Percentiles rank a stretch among this genome's conserved stretches.
These are phyloP conservation scores for Oryza glaberrima DNA, from an alignment of 176 grass and related monocot species.

Conservation along the genomic window DNA sequence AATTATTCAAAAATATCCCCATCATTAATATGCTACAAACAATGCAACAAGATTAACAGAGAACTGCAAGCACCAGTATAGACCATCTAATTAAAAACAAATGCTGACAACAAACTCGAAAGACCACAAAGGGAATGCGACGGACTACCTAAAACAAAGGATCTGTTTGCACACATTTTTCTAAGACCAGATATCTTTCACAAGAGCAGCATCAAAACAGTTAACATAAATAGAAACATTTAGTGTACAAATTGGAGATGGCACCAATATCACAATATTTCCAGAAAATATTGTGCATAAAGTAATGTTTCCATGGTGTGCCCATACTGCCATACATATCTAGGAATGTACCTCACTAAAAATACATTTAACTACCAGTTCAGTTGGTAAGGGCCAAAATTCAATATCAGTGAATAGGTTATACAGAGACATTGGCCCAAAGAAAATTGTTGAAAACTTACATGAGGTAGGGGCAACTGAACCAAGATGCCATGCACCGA, in stretches of 20 bases:
- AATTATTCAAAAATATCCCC: not conserved
- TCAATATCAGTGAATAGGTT: not conserved
- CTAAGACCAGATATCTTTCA: not conserved
- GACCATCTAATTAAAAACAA: not conserved
- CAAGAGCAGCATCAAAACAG: not conserved
- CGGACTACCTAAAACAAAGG: not conserved
- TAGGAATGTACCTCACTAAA: not conserved
- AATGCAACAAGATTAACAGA: not conserved
- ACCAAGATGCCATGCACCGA: slow-evolving; percentile 92
- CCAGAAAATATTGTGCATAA: not conserved
- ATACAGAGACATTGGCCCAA: not conserved
- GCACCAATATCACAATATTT: not conserved
- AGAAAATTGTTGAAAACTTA: slow-evolving; percentile 41
- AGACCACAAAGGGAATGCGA: not conserved
- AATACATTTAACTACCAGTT: slow-evolving; percentile 19
- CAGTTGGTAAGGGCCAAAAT: not conserved
- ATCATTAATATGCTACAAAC: slow-evolving; percentile 65
- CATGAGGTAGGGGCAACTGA: slow-evolving; percentile 86
- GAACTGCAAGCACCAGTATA: not conserved
- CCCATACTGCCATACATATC: not conserved
- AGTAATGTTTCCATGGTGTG: not conserved
- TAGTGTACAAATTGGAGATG: not conserved
- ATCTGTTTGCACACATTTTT: not conserved
- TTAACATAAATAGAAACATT: not conserved
- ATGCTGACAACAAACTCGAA: not conserved